These are phyloP conservation scores for Stephania cephalantha DNA, from an alignment of 164 flowering plant genomes.

Conservation along the genomic window DNA sequence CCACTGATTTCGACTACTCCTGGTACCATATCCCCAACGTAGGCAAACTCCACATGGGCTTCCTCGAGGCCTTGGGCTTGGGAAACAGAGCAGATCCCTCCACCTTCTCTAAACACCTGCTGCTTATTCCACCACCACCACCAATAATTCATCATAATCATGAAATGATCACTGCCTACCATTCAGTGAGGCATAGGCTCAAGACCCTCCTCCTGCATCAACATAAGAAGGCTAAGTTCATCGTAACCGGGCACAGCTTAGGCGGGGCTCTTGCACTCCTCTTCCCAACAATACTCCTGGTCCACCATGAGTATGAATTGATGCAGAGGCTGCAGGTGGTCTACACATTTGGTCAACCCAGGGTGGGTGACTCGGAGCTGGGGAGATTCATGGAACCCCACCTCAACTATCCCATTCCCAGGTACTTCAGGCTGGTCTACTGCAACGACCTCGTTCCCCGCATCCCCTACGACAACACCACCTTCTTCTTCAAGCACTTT, in stretches of 20 bases:
- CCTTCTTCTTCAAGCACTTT: conserved; percentile 69
- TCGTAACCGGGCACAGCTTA: conserved; percentile 77
- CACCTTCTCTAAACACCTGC: conserved; percentile 44
- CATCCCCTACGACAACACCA: conserved; percentile 60
- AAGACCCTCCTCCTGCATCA: conserved; percentile 39
- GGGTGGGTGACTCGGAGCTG: conserved; percentile 48
- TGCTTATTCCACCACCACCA: neutral
- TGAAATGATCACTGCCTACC: conserved; percentile 41
- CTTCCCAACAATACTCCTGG: conserved; percentile 49
- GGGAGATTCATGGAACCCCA: conserved; percentile 49
- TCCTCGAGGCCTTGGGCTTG: conserved; percentile 63
- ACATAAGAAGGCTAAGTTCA: conserved; percentile 55
- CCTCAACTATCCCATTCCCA: conserved; percentile 32
- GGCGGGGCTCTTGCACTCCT: conserved; percentile 80
- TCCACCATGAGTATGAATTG: conserved; percentile 48
- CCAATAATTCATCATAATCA: too few relatives aligned
- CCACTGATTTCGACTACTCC: conserved; percentile 69
- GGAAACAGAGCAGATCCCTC: conserved; percentile 50
- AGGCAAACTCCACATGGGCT: conserved; percentile 76
- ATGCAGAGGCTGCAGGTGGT: conserved; percentile 46
- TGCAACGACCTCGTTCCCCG: conserved; percentile 76
- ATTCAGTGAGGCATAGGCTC: conserved; percentile 44
- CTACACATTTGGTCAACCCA: conserved; percentile 78
- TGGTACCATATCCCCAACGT: conserved; percentile 69
- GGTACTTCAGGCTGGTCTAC: conserved; percentile 65